Evolutionary conservation across 2,329 filamentous ascomycete species (phyloP), one percentile per base, ranked within the genome.

Genomic region (Fusarium fracticaudum): DNA sequence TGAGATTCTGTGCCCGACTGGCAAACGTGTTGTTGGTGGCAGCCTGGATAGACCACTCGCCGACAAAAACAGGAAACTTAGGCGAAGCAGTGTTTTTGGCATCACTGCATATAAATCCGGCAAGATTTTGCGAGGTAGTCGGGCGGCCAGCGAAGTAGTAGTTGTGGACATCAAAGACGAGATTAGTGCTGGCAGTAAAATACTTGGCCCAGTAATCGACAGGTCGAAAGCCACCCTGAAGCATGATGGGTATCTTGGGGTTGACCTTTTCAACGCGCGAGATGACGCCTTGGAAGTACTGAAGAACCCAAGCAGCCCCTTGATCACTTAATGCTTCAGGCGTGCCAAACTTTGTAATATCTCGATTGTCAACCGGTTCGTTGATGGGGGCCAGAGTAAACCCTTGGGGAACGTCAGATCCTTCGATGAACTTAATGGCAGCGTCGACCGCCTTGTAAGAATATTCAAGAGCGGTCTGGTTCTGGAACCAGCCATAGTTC

Each of bases 51-150:
- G 44, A 47, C 44, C 44, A 47, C 24, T 47, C 44, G 26, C 44
- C 44, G 3, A 47, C 44, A 11, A 47, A 47, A 15, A 15, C 24
- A 0, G 18, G 44, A 3, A 47, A 29, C 4, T 47, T 22, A 4
- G 44, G 18, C 3, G 44, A 29, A 15, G 13, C 13, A 29, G 24
- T 47, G 8, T 8, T 14, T 5, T 15, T 47, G 12, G 24, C 18
- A 29, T 29, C 44, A 29, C 44, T 47, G 24, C 44, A 47, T 24
- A 47, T 29, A 3, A 47, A 29, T 1, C 8, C 24, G 4, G 13
- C 13, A 1, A 47, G 24, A 15, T 29, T 47, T 3, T 22, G 18
- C 0, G 24, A 47, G 0, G 24, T 47, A 29, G 44, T 47, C 4
- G 44, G 24, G 13, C 44, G 44, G 6, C 26, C 18, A 1, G 24